Conservation (phyloP, 345 rosid species). For the Populus deltoides region DNA sequence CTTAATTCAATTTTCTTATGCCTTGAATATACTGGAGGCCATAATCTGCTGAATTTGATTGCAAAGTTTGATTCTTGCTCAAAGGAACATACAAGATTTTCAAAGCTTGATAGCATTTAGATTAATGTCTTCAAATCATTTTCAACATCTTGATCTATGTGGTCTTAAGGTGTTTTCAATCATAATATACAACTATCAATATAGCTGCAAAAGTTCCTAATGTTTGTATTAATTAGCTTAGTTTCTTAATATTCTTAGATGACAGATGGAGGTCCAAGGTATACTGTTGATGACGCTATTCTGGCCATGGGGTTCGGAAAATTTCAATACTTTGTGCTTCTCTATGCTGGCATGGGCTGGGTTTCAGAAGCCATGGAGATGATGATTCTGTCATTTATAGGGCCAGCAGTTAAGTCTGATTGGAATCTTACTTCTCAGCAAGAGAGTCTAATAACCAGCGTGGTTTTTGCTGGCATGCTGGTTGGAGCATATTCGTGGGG, state of each 20-base stretch:
- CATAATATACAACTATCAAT: background rate
- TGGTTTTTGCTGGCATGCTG: constrained; percentile 86
- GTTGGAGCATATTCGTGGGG: constrained; percentile 93
- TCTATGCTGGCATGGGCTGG: constrained; percentile 93
- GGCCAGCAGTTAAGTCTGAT: constrained; percentile 66
- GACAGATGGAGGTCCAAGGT: constrained; percentile 40
- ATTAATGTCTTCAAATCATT: too few species aligned
- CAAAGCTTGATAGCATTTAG: too few species aligned
- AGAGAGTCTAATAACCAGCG: constrained; percentile 70
- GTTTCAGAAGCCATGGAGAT: constrained; percentile 92
- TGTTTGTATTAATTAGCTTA: background rate
- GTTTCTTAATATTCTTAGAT: constrained; percentile 19
- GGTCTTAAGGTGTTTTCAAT: background rate
- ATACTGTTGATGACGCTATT: constrained; percentile 88
- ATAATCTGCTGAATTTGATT: too few species aligned
- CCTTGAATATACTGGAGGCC: too few species aligned
- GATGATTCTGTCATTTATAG: constrained; percentile 90
- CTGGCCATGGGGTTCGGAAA: constrained; percentile 75
- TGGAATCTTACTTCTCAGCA: constrained; percentile 73
- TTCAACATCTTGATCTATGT: background rate
- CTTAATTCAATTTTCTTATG: too few species aligned
- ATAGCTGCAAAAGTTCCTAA: background rate
- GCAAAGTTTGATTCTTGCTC: too few species aligned
- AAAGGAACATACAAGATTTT: too few species aligned
- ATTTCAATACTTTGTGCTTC: constrained; percentile 63